These are phyloP conservation scores for Cercospora sesami DNA, from an alignment of 2,329 filamentous ascomycete species.

Conservation along the genomic window DNA sequence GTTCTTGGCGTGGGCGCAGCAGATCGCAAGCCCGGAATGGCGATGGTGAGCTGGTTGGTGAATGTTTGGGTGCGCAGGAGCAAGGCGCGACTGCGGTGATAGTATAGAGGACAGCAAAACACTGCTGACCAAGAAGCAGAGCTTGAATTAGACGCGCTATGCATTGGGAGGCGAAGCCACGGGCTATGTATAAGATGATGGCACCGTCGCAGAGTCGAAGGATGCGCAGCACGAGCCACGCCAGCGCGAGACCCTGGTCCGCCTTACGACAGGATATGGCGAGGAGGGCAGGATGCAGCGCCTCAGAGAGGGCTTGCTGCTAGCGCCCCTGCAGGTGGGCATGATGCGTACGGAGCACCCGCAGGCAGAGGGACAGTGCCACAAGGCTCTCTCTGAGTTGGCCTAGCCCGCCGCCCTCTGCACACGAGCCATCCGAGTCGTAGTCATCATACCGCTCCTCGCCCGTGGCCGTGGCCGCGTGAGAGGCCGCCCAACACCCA, in stretches of 20 bases:
- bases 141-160: constrained; percentile 24
- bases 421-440: not conserved
- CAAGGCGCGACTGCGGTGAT: not conserved
- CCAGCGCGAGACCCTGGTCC: constrained; percentile 15
- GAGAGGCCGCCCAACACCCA: not conserved
- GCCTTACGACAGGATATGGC: constrained; percentile 15
- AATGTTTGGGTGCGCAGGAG: not conserved
- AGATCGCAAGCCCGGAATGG: not conserved
- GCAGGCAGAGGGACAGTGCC: constrained; percentile 22
- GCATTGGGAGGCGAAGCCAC: constrained; percentile 32
- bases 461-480: not conserved
- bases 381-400: constrained; percentile 12
- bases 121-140: constrained; percentile 18
- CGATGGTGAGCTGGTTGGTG: not conserved
- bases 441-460: not conserved
- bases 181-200: constrained; percentile 36
- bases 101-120: not conserved
- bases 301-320: constrained; percentile 23
- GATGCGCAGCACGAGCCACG: constrained; percentile 34
- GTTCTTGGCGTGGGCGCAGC: not conserved
- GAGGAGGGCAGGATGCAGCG: constrained; percentile 24
- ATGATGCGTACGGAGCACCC: constrained; percentile 20
- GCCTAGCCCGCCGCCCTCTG: not conserved
- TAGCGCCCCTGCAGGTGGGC: constrained; percentile 24
- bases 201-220: constrained; percentile 27